Evolutionary conservation across 495 filamentous ascomycete species (phyloP).

Genomic region (Aeminium ludgeri): DNA sequence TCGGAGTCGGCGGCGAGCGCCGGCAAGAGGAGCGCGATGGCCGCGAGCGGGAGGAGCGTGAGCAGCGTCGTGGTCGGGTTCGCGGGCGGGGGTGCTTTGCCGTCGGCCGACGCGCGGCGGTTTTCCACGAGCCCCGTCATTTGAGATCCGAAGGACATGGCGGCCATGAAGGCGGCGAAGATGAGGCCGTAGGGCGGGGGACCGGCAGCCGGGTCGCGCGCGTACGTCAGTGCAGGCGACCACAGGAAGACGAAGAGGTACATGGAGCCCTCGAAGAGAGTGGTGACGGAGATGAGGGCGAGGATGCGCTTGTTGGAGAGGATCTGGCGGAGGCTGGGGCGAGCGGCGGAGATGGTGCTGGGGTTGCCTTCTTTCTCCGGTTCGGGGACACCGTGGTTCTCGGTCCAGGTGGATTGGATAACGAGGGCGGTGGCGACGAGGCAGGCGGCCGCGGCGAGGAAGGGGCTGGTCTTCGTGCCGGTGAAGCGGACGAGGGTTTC

Average conservation of each 20-base stretch:
- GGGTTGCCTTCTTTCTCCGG: background rate
- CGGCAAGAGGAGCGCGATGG: background rate
- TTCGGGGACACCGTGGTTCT: slow-evolving; percentile 29
- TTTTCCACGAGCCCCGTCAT: no score
- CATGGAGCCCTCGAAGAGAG: slow-evolving; percentile 41
- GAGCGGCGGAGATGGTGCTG: no score
- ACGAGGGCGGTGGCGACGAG: slow-evolving; percentile 19
- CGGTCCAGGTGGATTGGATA: slow-evolving; percentile 19
- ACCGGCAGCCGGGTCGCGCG: slow-evolving; percentile 17
- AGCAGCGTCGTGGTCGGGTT: no score
- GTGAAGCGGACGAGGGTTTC: slow-evolving; percentile 25
- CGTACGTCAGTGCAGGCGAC: slow-evolving; percentile 32
- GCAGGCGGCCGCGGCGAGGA: slow-evolving; percentile 27
- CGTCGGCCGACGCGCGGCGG: no score
- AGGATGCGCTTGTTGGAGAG: slow-evolving; percentile 26
- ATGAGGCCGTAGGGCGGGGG: slow-evolving; percentile 39
- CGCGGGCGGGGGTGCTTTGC: no score
- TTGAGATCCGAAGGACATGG: slow-evolving; percentile 32
- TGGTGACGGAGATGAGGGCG: slow-evolving; percentile 31
- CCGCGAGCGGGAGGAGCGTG: background rate
- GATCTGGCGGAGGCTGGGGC: background rate
- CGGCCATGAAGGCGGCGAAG: slow-evolving; percentile 40
- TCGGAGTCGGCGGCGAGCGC: background rate
- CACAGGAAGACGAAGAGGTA: slow-evolving; percentile 45
- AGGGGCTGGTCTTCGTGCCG: slow-evolving; percentile 35